Percentiles rank a stretch among this genome's conserved stretches.
Evolutionary conservation across 176 grass and related monocot species (phyloP).

Genomic region (Avena sativa): DNA sequence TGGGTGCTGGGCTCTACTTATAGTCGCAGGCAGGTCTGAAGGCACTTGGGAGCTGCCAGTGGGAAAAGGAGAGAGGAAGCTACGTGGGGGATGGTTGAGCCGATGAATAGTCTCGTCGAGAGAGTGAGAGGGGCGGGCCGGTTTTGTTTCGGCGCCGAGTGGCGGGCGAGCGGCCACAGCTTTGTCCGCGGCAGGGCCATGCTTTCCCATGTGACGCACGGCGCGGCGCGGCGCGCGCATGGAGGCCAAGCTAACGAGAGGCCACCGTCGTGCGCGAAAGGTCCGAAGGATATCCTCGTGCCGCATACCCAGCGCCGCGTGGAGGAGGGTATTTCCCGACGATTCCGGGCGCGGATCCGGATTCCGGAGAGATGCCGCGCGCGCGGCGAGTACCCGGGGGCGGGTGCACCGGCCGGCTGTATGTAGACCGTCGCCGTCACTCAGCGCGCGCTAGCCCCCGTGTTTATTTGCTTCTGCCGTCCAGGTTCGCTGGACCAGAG

Average conservation of each 20-base stretch:
- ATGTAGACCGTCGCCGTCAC: constrained; percentile 5
- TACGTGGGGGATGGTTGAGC: not conserved
- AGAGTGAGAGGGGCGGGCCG: not conserved
- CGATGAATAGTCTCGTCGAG: not conserved
- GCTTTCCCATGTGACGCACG: constrained; percentile 43
- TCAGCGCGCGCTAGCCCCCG: not conserved
- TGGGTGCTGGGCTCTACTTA: constrained; percentile 35
- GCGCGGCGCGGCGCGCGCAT: not conserved
- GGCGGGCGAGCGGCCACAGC: constrained; percentile 25
- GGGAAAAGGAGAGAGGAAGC: constrained; percentile 6
- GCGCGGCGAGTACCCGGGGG: not conserved
- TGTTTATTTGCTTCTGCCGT: not conserved
- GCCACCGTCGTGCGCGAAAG: constrained; percentile 7
- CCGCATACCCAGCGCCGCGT: not conserved
- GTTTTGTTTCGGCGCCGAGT: constrained; percentile 24
- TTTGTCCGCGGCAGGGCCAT: constrained; percentile 16
- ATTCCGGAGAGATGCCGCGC: constrained; percentile 8
- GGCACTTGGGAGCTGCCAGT: not conserved
- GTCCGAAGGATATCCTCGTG: constrained; percentile 26
- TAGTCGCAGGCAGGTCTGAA: not conserved
- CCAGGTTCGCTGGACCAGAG: not conserved
- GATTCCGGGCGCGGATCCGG: constrained; percentile 23
- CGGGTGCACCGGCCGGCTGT: not conserved
- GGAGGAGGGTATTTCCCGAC: not conserved
- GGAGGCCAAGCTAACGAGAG: constrained; percentile 6